Evolutionary conservation across 345 rosid species (phyloP), one percentile per base, ranked within the genome.

Genomic region (Eucalyptus virginea): DNA sequence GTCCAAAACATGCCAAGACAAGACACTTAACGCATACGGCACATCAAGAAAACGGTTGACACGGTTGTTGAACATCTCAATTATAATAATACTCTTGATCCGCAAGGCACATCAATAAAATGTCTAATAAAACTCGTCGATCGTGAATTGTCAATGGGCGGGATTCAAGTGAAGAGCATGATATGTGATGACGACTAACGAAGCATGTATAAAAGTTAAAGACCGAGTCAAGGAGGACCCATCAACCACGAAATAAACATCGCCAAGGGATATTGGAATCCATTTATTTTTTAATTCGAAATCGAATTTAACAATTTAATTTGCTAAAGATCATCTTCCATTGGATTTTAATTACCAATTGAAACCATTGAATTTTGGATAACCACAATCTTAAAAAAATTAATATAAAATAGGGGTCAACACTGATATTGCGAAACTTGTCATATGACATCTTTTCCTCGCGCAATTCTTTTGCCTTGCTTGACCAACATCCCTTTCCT

Each of bases 101-200:
- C 3, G 13, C 62, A 56, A 24, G 62, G 0, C 14, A 56, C 2
- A 24, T 56, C 30, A 56, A 56, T 56, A 10, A 10, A 56, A 56
- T 23, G 30, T 26, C 62, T 56, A 56, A 56, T 9, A 24, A 56
- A 1, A 56, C 14, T 0, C 0, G 2, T 56, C 13, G 0, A 24
- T 24, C 3, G 13, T 4, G 62, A 10, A 10, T 24, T 51, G 9
- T 56, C 28, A 10, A 56, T 10, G 30, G 62, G 13, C 14, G 3
- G 58, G 13, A 56, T 56, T 24, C 30, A 56, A 56, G 30, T 56
- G 30, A 56, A 10, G 62, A 24, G 13, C 6, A 0, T 56, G 14
- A 56, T 26, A 56, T 56, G 30, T 10, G 6, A 0, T 0, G 30
- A 56, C 62, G 1, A 56, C 0, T 5, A 12, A 24, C 3, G 1